These are phyloP conservation scores for Pichia kudriavzevii DNA, from an alignment of 1,139 yeast species.

Conservation along the genomic window DNA sequence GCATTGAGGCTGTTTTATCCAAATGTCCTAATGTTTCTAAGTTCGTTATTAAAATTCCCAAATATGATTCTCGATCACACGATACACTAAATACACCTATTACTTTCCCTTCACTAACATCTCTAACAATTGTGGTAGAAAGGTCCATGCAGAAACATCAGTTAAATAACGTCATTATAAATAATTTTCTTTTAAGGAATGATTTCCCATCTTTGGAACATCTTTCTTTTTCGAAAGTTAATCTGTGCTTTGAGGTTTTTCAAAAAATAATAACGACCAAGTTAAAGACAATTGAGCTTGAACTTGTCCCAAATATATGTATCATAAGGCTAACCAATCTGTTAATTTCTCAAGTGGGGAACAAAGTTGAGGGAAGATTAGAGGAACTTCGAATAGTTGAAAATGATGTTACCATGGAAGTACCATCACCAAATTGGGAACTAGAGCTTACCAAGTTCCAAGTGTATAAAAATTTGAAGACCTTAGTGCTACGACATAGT, in stretches of 20 bases:
- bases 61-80: too few relatives aligned
- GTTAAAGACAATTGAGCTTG: conserved; percentile 3
- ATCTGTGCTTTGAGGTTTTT: not conserved
- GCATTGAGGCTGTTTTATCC: too few relatives aligned
- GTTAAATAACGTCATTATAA: not conserved
- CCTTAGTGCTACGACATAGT: conserved; percentile 15
- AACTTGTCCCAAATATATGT: conserved; percentile 1
- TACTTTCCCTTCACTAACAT: not conserved
- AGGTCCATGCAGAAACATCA: not conserved
- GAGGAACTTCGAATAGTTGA: conserved; percentile 2
- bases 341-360: too few relatives aligned
- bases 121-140: conserved; percentile 2
- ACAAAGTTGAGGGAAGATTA: conserved; percentile 2
- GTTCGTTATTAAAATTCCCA: too few relatives aligned
- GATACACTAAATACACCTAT: too few relatives aligned
- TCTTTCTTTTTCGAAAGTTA: not conserved
- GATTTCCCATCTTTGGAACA: conserved; percentile 4
- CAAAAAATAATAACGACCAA: not conserved
- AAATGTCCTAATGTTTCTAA: too few relatives aligned
- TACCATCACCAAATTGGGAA: conserved; percentile 2
- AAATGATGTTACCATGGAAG: conserved; percentile 1
- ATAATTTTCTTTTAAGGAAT: conserved; percentile 2
- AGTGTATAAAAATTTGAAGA: conserved; percentile 9
- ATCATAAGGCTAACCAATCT: not conserved
- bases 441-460: conserved; percentile 4